phyloP scores from a whole-genome alignment of 1,139 yeast species.

The Candida albicans region DNA sequence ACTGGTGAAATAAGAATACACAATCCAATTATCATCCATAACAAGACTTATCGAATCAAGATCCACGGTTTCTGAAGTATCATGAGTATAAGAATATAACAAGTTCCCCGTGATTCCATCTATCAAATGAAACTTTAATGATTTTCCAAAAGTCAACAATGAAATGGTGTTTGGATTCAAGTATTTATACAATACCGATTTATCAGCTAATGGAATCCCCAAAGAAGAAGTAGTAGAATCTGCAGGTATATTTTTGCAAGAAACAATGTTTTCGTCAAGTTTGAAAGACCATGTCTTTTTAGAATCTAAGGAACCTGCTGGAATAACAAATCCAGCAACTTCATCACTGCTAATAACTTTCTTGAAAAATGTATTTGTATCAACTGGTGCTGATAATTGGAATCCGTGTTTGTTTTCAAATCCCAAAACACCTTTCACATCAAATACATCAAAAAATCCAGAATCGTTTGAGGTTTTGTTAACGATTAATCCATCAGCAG shows the following conservation, averaged over 20 bases:
- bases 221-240: slow-evolving; percentile 57
- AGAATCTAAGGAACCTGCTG: slow-evolving; percentile 11
- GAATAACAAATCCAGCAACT: slow-evolving; percentile 26
- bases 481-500: slow-evolving; percentile 27
- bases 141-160: slow-evolving; percentile 46
- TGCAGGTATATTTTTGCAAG: slow-evolving; percentile 28
- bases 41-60: slow-evolving; percentile 46
- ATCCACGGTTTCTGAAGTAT: slow-evolving; percentile 41
- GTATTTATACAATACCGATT: slow-evolving; percentile 81
- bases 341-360: slow-evolving; percentile 10
- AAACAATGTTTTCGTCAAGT: slow-evolving; percentile 20
- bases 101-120: slow-evolving; percentile 72
- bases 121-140: slow-evolving; percentile 50
- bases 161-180: slow-evolving; percentile 69
- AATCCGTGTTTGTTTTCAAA: slow-evolving; percentile 10
- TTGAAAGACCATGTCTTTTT: slow-evolving; percentile 32
- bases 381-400: not conserved
- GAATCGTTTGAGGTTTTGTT: slow-evolving; percentile 5
- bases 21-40: slow-evolving; percentile 83
- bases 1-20: slow-evolving; percentile 61
- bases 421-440: slow-evolving; percentile 9
- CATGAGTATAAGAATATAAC: slow-evolving; percentile 48
- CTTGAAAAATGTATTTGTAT: slow-evolving; percentile 17
- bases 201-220: slow-evolving; percentile 69
- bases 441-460: slow-evolving; percentile 6